phyloP scores from a whole-genome alignment of 78 protist species.

The Dictyostelium citrinum region DNA sequence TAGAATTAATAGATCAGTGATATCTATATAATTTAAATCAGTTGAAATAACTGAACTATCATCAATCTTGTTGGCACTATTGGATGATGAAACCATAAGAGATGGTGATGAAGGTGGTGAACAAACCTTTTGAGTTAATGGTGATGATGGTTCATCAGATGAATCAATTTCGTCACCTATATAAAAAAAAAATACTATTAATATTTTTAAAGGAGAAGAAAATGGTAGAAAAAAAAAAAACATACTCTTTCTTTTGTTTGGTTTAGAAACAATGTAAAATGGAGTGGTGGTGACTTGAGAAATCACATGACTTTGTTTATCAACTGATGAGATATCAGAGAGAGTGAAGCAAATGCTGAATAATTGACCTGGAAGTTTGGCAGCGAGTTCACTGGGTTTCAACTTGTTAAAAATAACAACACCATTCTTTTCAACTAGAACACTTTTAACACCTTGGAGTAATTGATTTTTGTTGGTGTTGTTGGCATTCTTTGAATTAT shows the following conservation, averaged over 20 bases:
- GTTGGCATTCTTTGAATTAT: neutral
- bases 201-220: neutral
- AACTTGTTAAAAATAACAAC: slow-evolving; percentile 22
- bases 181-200: neutral
- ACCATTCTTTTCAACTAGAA: slow-evolving; percentile 49
- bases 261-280: slow-evolving; percentile 21
- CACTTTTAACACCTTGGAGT: slow-evolving; percentile 63
- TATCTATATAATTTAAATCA: slow-evolving; percentile 73
- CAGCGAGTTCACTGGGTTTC: neutral
- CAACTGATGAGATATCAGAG: slow-evolving; percentile 26
- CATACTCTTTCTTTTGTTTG: slow-evolving; percentile 50
- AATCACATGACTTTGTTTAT: slow-evolving; percentile 15
- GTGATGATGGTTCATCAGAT: slow-evolving; percentile 31
- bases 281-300: slow-evolving; percentile 21
- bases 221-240: neutral
- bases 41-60: neutral
- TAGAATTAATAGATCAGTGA: slow-evolving; percentile 72
- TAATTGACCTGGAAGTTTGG: slow-evolving; percentile 15
- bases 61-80: neutral
- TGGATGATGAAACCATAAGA: neutral
- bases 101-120: slow-evolving; percentile 38
- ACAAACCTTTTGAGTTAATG: neutral
- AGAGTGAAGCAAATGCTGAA: slow-evolving; percentile 27
- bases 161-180: slow-evolving; percentile 30
- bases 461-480: slow-evolving; percentile 26